A percentile compares a stretch with the other conserved stretches of the same genome.
Conservation (phyloP, 2,329 filamentous ascomycete species). For the Sordariomycetes sp. region DNA sequence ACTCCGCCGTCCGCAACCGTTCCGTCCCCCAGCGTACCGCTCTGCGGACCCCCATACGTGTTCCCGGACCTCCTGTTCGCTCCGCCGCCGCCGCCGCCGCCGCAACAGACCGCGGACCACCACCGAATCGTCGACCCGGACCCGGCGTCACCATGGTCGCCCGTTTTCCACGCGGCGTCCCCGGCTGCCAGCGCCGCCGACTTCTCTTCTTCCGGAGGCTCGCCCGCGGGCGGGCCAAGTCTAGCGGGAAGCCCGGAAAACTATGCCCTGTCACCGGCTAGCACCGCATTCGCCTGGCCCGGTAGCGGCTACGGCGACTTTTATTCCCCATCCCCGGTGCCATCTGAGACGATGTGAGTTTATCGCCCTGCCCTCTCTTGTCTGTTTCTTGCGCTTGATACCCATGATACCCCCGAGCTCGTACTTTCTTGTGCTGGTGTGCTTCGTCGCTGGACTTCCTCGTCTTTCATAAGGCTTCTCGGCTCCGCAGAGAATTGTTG, state of each 20-base stretch:
- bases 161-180: background rate
- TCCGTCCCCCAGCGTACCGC: background rate
- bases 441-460: background rate
- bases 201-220: conserved; percentile 2
- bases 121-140: background rate
- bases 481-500: background rate
- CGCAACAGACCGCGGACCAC: background rate
- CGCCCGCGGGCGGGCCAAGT: background rate
- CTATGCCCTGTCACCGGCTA: conserved; percentile 4
- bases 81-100: background rate
- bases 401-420: background rate
- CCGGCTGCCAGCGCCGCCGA: conserved; percentile 1
- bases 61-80: background rate
- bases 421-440: background rate
- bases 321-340: background rate
- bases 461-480: background rate
- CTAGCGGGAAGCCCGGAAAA: conserved; percentile 2
- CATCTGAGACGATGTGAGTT: background rate
- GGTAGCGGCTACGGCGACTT: background rate
- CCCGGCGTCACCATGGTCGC: conserved; percentile 1
- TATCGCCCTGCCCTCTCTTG: background rate
- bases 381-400: background rate
- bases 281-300: background rate
- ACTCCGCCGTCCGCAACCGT: background rate
- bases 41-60: background rate